These are phyloP conservation scores for Cordyceps cicadae DNA, from an alignment of 2,329 filamentous ascomycete species.

Conservation along the genomic window DNA sequence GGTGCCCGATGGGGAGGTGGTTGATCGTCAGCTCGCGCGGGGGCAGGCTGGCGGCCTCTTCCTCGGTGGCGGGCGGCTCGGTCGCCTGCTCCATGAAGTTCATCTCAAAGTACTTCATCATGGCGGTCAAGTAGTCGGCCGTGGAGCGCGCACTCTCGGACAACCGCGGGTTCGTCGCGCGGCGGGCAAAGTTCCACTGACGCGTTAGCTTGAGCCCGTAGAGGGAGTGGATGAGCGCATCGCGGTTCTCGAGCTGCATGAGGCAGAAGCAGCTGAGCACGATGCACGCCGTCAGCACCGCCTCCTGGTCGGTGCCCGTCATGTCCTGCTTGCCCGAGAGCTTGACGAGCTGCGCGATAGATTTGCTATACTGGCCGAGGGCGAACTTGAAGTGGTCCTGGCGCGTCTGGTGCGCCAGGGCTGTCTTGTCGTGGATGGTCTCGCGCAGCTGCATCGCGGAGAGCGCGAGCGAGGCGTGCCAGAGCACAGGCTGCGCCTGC, in stretches of 20 bases:
- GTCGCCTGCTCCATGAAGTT: constrained; percentile 2
- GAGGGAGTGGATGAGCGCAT: constrained; percentile 4
- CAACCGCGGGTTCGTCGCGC: constrained; percentile 1
- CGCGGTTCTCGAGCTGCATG: constrained; percentile 7
- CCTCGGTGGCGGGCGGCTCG: not conserved
- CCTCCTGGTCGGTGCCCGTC: constrained; percentile 1
- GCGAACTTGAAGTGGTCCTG: constrained; percentile 8
- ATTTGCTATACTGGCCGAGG: constrained; percentile 6
- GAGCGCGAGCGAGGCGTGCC: constrained; percentile 7
- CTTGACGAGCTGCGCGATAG: not conserved
- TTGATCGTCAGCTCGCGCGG: not conserved
- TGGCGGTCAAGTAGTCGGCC: constrained; percentile 3
- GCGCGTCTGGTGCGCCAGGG: not conserved
- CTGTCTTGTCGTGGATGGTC: not conserved
- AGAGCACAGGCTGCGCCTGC: not conserved
- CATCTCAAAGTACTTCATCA: constrained; percentile 2
- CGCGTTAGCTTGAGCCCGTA: constrained; percentile 3
- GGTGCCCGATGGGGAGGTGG: not conserved
- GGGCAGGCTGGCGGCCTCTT: not conserved
- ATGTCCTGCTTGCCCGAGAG: constrained; percentile 6
- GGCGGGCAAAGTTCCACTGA: constrained; percentile 4
- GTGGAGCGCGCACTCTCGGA: not conserved
- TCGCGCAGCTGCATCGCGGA: constrained; percentile 7
- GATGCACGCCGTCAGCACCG: constrained; percentile 6
- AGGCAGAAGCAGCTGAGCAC: constrained; percentile 7